Base-by-base conservation (phyloP, 2,329 filamentous ascomycete genomes). In the Hirsutella thompsonii region DNA sequence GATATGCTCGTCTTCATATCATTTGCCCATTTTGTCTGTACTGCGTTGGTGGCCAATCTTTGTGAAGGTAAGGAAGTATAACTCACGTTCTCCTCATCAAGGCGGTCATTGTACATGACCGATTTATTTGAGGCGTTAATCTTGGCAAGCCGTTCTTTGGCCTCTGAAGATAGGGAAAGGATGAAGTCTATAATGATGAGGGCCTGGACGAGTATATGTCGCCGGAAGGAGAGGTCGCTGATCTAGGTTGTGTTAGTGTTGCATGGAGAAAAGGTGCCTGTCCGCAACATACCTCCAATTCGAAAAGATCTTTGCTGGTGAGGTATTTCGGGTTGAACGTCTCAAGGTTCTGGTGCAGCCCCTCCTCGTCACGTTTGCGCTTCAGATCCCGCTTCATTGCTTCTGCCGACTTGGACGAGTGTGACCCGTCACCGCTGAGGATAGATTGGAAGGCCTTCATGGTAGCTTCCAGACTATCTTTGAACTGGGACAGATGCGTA, bases 261-360 rank as follows among this genome's bases (percentile, higher is more conserved):
- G n/a, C 6, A 18, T n/a, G 1, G 2, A 5, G 32, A 18, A 19
- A 18, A n/a, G 14, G n/a, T 5, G 9, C 5, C 6, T 34, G 14
- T 18, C 14, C 16, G 14, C 8, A 20, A 37, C 65, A 45, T 69
- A 87, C 83, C 73, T 98, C 92, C 36, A 98, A 75, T 53, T 93
- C 87, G 60, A 99, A 99, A 1, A 99, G 69, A 57, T 98, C 93
- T 48, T 83, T 76, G 59, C 89, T 96, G n/a, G 92, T 99, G 16
- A 99, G 73, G 57, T 98, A 99, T 57, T 96, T 98, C 1, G 93
- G 90, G 53, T 98, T 98, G 64, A 94, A 96, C 20, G 56, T 50
- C 40, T 58, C 60, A 1, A 52, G 47, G 14, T 48, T 47, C 41
- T 76, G 73, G 8, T 76, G 74, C 39, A 76, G 70, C 21, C 64